Conservation (phyloP, 768 basidiomycete species). For the Psilocybe azurescens region DNA sequence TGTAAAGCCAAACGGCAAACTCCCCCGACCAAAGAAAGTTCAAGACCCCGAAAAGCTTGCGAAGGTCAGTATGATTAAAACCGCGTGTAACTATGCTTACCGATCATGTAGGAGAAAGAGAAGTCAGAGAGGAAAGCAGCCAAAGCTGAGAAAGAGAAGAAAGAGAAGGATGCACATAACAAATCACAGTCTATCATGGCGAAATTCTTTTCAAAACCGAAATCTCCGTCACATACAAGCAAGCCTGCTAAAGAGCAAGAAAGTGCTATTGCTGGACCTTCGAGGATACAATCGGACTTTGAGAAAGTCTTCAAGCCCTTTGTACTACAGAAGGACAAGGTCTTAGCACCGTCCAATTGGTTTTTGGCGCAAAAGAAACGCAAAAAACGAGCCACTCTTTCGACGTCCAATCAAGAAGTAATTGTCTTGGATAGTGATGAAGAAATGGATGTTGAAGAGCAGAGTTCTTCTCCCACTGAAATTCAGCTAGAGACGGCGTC, state of each 20-base stretch:
- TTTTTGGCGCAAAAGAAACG: conserved; percentile 48
- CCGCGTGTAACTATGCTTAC: neutral
- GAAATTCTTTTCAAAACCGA: conserved; percentile 77
- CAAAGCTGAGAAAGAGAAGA: conserved; percentile 74
- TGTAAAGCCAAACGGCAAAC: conserved; percentile 21
- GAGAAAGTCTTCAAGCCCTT: conserved; percentile 81
- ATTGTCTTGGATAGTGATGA: conserved; percentile 68
- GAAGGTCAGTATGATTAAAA: conserved; percentile 44
- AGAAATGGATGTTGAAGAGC: conserved; percentile 31
- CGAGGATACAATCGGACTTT: conserved; percentile 62
- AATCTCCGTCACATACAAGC: conserved; percentile 32
- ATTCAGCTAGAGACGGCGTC: conserved; percentile 39
- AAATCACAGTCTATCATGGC: conserved; percentile 80
- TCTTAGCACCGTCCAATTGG: conserved; percentile 76
- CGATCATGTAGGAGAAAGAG: conserved; percentile 63
- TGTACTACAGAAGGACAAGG: conserved; percentile 73
- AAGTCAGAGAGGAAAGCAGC: conserved; percentile 69
- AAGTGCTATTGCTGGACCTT: conserved; percentile 40
- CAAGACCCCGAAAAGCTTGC: conserved; percentile 61
- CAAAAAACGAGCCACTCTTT: conserved; percentile 22
- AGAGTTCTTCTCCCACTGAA: conserved; percentile 21
- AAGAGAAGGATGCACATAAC: conserved; percentile 68
- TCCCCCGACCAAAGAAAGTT: conserved; percentile 53
- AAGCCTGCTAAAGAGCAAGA: conserved; percentile 29
- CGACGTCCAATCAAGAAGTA: conserved; percentile 41